A percentile compares a stretch with the other conserved stretches of the same genome.
phyloP scores from a whole-genome alignment of 1,139 yeast species.

The Debaryomyces sp. region DNA sequence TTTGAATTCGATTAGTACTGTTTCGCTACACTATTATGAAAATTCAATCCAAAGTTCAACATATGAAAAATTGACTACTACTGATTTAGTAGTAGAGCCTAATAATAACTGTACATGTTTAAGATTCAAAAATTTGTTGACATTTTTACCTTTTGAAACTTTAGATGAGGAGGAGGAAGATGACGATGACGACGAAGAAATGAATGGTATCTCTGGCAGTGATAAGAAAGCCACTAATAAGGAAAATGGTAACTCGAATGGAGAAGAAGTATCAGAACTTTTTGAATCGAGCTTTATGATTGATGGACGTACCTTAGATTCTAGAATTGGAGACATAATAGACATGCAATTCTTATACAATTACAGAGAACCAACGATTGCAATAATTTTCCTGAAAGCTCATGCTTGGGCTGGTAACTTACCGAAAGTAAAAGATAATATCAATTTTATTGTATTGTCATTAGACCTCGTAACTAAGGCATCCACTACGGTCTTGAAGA shows the following conservation, averaged over 20 bases:
- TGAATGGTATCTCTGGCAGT: constrained; percentile 15
- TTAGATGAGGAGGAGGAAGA: constrained; percentile 49
- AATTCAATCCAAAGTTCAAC: constrained; percentile 58
- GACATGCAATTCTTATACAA: constrained; percentile 71
- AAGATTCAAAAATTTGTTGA: constrained; percentile 69
- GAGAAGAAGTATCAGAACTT: constrained; percentile 16
- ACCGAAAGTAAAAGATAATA: constrained; percentile 62
- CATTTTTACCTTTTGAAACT: constrained; percentile 67
- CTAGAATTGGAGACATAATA: constrained; percentile 59
- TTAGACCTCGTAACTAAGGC: constrained; percentile 64
- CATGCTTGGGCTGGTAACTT: constrained; percentile 80
- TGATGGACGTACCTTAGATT: constrained; percentile 58
- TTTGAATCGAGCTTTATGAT: constrained; percentile 58
- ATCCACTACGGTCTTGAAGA: constrained; percentile 67
- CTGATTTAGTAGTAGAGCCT: constrained; percentile 69
- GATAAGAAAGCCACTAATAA: constrained; percentile 6
- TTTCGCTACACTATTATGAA: constrained; percentile 87
- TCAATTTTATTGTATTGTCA: constrained; percentile 63
- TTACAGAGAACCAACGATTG: constrained; percentile 81
- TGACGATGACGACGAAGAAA: constrained; percentile 30
- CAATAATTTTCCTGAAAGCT: constrained; percentile 63
- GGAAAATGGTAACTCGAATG: constrained; percentile 1
- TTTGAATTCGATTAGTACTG: constrained; percentile 58
- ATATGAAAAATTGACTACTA: constrained; percentile 45
- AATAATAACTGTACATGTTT: constrained; percentile 61